Percentiles rank a stretch among this genome's conserved stretches.
These are phyloP conservation scores for Fabrea salina DNA, from an alignment of 169 alveolate genomes.

Conservation along the genomic window DNA sequence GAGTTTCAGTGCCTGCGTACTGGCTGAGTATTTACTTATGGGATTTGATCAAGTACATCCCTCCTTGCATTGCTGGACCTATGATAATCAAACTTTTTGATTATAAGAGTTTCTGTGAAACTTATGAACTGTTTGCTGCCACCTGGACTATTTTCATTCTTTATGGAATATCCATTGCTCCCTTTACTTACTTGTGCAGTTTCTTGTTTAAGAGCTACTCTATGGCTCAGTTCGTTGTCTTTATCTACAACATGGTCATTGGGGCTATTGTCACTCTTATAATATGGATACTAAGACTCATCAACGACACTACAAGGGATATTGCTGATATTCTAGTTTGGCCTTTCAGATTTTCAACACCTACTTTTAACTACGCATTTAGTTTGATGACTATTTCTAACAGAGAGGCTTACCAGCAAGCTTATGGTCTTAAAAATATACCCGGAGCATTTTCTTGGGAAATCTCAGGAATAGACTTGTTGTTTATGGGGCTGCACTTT, in stretches of 20 bases:
- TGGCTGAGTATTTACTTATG: slow-evolving; percentile 75
- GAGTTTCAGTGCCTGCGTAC: slow-evolving; percentile 71
- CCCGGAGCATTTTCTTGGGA: slow-evolving; percentile 36
- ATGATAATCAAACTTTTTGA: slow-evolving; percentile 48
- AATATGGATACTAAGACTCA: slow-evolving; percentile 27
- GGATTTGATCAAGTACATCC: slow-evolving; percentile 64
- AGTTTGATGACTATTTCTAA: slow-evolving; percentile 46
- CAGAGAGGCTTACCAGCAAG: slow-evolving; percentile 27
- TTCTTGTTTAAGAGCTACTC: slow-evolving; percentile 47
- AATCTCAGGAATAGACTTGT: slow-evolving; percentile 42
- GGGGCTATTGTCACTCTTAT: slow-evolving; percentile 35
- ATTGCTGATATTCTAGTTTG: slow-evolving; percentile 32
- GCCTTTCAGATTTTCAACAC: slow-evolving; percentile 43
- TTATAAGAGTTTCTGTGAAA: slow-evolving; percentile 11
- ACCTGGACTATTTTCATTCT: slow-evolving; percentile 45
- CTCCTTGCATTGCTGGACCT: slow-evolving; percentile 41
- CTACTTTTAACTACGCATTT: slow-evolving; percentile 50
- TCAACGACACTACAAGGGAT: slow-evolving; percentile 23
- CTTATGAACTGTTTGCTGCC: neutral
- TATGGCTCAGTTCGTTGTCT: neutral
- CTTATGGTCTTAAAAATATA: slow-evolving; percentile 1
- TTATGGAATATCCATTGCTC: slow-evolving; percentile 59
- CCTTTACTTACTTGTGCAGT: slow-evolving; percentile 56
- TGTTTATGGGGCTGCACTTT: neutral
- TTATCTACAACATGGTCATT: slow-evolving; percentile 2